Conservation (phyloP, 805 yeast species). For the Candida awuae region DNA sequence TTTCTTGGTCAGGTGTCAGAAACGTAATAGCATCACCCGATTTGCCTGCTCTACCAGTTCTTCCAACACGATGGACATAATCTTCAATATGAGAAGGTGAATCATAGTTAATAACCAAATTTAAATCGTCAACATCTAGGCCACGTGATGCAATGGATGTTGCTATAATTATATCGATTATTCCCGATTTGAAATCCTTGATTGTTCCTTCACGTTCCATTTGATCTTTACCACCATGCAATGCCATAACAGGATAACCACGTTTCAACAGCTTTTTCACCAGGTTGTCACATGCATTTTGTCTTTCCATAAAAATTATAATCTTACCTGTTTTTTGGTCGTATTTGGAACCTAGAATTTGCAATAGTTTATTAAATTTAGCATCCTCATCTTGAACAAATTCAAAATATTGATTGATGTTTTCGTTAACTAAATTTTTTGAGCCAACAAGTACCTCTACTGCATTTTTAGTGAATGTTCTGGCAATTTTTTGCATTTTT, state of each 20-base stretch:
- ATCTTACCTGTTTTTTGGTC: constrained; percentile 40
- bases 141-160: constrained; percentile 96
- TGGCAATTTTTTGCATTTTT: constrained; percentile 69
- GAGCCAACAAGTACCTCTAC: constrained; percentile 76
- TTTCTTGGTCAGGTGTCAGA: constrained; percentile 51
- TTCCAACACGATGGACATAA: constrained; percentile 90
- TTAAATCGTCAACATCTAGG: constrained; percentile 79
- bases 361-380: constrained; percentile 50
- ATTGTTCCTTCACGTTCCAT: constrained; percentile 71
- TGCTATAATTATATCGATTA: constrained; percentile 64
- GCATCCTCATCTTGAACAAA: constrained; percentile 41
- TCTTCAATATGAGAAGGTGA: constrained; percentile 88
- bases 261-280: constrained; percentile 43
- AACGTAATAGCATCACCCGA: constrained; percentile 69
- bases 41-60: constrained; percentile 90
- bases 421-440: constrained; percentile 71
- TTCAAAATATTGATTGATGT: constrained; percentile 65
- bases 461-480: constrained; percentile 53
- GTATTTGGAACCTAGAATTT: constrained; percentile 41
- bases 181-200: constrained; percentile 56
- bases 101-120: constrained; percentile 73
- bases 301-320: constrained; percentile 81
- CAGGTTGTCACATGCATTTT: constrained; percentile 73
- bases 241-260: constrained; percentile 53
- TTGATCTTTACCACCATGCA: constrained; percentile 93